A percentile compares a stretch with the other conserved stretches of the same genome.
Conservation (phyloP, 495 filamentous ascomycete species). For the Tuber indicum region DNA sequence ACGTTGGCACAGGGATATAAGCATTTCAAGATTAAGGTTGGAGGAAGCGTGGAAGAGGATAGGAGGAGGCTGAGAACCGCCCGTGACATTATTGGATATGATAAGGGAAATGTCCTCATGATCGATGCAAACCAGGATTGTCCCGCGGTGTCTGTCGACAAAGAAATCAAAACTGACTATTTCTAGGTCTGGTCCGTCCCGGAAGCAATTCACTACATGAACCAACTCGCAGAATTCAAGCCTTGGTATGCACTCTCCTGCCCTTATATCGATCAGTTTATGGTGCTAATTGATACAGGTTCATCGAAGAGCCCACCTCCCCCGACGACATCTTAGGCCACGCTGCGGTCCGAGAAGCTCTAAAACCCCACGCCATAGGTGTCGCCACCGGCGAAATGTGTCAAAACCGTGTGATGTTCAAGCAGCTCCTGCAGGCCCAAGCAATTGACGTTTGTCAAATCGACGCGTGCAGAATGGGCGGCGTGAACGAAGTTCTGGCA, state of each 20-base stretch:
- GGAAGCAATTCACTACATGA: slow-evolving; percentile 84
- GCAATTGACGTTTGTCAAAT: slow-evolving; percentile 86
- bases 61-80: slow-evolving; percentile 63
- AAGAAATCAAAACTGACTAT: slow-evolving; percentile 32
- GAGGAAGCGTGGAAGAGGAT: slow-evolving; percentile 64
- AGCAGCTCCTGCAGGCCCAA: slow-evolving; percentile 72
- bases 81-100: slow-evolving; percentile 75
- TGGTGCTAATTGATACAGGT: slow-evolving; percentile 40
- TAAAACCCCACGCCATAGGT: slow-evolving; percentile 66
- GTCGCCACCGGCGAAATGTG: slow-evolving; percentile 96
- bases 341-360: slow-evolving; percentile 71
- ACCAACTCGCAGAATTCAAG: slow-evolving; percentile 71
- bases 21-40: slow-evolving; percentile 93
- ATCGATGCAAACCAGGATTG: slow-evolving; percentile 78
- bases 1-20: slow-evolving; percentile 68
- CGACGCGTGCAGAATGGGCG: slow-evolving; percentile 85
- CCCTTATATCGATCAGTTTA: background rate
- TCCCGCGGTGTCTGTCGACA: slow-evolving; percentile 12
- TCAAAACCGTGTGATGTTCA: slow-evolving; percentile 91
- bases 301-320: slow-evolving; percentile 94
- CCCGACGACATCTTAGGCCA: slow-evolving; percentile 90
- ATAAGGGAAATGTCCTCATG: slow-evolving; percentile 82
- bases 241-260: slow-evolving; percentile 53
- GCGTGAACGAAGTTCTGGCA: slow-evolving; percentile 86
- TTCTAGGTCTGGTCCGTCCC: slow-evolving; percentile 71